These are phyloP conservation scores for Dunaliella primolecta DNA, from an alignment of 139 green algal species.

Conservation along the genomic window DNA sequence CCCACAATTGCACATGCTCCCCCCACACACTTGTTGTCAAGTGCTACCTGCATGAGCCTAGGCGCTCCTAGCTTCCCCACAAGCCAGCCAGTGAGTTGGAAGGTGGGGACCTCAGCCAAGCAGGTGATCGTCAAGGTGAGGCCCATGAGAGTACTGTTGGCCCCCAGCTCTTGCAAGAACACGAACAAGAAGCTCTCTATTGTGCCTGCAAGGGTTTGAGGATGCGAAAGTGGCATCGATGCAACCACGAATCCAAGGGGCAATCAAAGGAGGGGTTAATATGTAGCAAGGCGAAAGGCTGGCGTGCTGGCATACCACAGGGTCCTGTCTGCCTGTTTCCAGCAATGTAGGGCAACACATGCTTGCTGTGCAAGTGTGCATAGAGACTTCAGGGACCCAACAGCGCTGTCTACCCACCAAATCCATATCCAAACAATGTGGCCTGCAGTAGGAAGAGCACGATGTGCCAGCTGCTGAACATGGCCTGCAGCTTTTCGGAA, in stretches of 20 bases:
- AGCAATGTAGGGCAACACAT: not conserved
- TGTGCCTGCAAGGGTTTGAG: not conserved
- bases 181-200: constrained; percentile 55
- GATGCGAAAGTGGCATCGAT: not conserved
- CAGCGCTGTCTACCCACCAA: too few species aligned
- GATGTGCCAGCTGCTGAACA: not conserved
- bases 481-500: constrained; percentile 11
- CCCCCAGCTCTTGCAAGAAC: constrained; percentile 43
- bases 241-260: not conserved
- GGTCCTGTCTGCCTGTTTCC: not conserved
- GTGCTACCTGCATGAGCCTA: constrained; percentile 25
- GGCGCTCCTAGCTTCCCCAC: constrained; percentile 17
- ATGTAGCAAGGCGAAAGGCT: not conserved
- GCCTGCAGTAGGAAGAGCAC: not conserved
- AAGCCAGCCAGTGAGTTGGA: constrained; percentile 40
- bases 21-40: too few species aligned
- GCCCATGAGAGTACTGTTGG: constrained; percentile 41
- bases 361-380: not conserved
- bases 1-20: too few species aligned
- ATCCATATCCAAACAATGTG: constrained; percentile 1
- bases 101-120: constrained; percentile 43
- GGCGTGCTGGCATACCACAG: not conserved
- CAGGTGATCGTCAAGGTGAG: constrained; percentile 52
- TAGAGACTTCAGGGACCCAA: not conserved
- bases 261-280: not conserved